Conservation (phyloP, 768 basidiomycete species). For the Krasilnikovozyma curviuscula region DNA sequence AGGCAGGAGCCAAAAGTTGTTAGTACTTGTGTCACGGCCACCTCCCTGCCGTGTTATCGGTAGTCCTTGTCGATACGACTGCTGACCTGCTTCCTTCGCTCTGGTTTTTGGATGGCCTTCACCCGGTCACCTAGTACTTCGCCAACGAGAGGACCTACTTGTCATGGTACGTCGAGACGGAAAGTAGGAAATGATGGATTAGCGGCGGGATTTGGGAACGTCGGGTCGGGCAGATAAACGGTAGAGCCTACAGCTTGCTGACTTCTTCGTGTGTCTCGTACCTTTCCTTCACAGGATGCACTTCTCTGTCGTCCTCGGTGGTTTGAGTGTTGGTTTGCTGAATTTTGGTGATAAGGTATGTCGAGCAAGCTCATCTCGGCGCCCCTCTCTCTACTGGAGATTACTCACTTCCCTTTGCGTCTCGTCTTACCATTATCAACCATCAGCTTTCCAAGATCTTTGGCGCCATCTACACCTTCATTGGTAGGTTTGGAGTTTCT, state of each 20-base stretch:
- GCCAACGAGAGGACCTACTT: slow-evolving; percentile 45
- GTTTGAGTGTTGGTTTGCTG: slow-evolving; percentile 80
- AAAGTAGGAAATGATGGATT: too few relatives aligned
- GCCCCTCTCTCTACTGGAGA: not conserved
- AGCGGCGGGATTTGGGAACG: too few relatives aligned
- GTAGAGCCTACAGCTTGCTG: too few relatives aligned
- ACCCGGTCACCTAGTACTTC: not conserved
- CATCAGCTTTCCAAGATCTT: slow-evolving; percentile 12
- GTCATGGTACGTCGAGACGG: slow-evolving; percentile 88
- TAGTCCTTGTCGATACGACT: not conserved
- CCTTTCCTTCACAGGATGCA: not conserved
- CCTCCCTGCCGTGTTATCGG: not conserved
- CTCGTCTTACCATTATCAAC: not conserved
- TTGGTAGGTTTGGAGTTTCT: slow-evolving; percentile 1
- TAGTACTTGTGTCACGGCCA: not conserved
- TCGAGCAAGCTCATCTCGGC: not conserved
- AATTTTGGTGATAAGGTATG: slow-evolving; percentile 92
- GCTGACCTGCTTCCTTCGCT: not conserved
- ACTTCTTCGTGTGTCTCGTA: not conserved
- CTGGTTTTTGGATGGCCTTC: too few relatives aligned
- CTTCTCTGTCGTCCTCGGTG: slow-evolving; percentile 85
- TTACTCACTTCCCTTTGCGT: not conserved
- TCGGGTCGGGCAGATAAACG: too few relatives aligned
- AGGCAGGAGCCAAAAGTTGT: slow-evolving; percentile 34
- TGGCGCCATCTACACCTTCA: slow-evolving; percentile 11